phyloP scores from a whole-genome alignment of 2,329 filamentous ascomycete species.

The Aspergillus thermomutatus region DNA sequence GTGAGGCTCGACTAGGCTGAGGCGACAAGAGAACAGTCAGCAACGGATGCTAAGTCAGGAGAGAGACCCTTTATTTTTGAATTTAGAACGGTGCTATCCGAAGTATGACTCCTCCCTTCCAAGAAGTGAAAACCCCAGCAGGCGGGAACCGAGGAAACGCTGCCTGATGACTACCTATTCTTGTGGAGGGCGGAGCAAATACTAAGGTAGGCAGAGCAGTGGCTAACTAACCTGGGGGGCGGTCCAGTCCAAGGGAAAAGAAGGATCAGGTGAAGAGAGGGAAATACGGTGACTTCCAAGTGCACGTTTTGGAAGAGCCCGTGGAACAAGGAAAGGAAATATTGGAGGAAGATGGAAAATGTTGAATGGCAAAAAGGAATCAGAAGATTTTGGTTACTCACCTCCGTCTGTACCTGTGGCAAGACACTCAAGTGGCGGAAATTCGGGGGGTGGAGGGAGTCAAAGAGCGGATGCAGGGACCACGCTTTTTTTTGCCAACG shows the following conservation, averaged over 20 bases:
- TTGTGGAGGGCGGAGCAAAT: conserved; percentile 9
- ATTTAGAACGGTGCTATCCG: background rate
- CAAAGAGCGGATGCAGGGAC: conserved; percentile 19
- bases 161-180: conserved; percentile 17
- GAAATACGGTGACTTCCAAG: background rate
- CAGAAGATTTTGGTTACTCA: background rate
- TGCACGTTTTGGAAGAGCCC: background rate
- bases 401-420: background rate
- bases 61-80: background rate
- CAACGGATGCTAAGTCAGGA: conserved; percentile 10
- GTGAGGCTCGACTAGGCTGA: conserved; percentile 16
- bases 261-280: conserved; percentile 1
- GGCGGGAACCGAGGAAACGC: conserved; percentile 7
- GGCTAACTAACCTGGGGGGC: background rate
- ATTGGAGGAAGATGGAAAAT: background rate
- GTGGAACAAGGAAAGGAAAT: conserved; percentile 1
- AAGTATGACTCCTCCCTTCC: conserved; percentile 4
- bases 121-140: background rate
- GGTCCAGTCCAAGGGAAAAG: conserved; percentile 10
- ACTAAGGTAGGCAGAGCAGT: conserved; percentile 10
- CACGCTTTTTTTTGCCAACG: conserved; percentile 8
- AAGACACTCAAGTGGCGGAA: background rate
- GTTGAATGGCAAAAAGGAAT: background rate
- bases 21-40: conserved; percentile 16
- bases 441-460: background rate